Base-by-base conservation (phyloP, 2,329 filamentous ascomycete genomes). In the Aspergillus terreus region DNA sequence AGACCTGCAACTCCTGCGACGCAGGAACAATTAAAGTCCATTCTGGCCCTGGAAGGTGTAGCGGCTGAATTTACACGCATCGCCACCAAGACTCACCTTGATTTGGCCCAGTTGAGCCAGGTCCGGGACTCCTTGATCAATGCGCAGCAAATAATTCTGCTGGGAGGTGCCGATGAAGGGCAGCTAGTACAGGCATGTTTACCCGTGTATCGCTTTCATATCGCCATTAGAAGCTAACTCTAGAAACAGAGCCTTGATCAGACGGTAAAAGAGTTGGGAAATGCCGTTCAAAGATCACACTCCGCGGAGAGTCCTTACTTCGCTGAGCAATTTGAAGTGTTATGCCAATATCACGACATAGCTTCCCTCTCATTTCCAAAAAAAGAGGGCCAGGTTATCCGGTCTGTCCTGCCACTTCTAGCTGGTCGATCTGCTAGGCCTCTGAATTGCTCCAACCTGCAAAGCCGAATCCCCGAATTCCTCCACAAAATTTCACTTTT, bases 1-100 rank as follows among this genome's bases (percentile, higher is more conserved):
- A 82, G 87, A 48, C 89, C 91, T 30, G 63, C 63, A 10, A 80
- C 78, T 3, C 74, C 81, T 41, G 59, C 63, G 14, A 67, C 65
- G 23, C 58, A 65, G 47, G 54, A 58, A 6, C 69, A 72, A 50
- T 52, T 73, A 40, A 52, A 58, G 43, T 68, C 62, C 19, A 52
- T 73, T 44, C 56, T 71, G 35, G 66, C 73, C 14, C 51, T 74
- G 27, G 69, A 74, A 51, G 52, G 57, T 2, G 61, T 69, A 30
- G 67, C 67, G n/a, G 63, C 63, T 4, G 62, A 69, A 2, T 74
- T 74, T 43, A 69, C 70, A 27, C 61, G 63, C 10, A 56, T 72
- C 50, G 66, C 68, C 38, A 63, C 71, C 30, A 67, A 68, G 44
- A 70, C 70, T 9, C 63, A 64, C 9, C 57, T 73, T 19, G 64